Base-by-base conservation (phyloP, 1,284 basidiomycete species). In the Apiotrichum veenhuisii region DNA sequence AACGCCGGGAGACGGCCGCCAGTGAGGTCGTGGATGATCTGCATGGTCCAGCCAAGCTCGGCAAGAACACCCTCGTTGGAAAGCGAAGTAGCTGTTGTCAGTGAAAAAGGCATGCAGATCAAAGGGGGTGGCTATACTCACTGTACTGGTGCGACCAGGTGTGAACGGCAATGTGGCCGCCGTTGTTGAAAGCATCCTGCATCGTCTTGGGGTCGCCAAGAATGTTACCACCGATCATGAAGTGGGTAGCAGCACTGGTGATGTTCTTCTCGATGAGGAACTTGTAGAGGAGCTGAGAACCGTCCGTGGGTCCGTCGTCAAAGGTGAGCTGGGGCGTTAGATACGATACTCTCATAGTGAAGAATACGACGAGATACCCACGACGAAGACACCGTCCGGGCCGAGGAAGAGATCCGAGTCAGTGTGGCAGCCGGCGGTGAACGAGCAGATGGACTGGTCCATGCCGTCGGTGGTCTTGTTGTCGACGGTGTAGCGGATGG, bases 1-100 rank as follows among this genome's bases (percentile, higher is more conserved):
- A 66, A 79, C 55, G 61, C 69, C 45, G 70, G 76, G 54, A 72
- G 63, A 44, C 67, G 71, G 41, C 68, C 77, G 53, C 72, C 73
- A 36, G 66, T 75, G 20, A 74, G 59, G 61, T 77, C 75, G 38
- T 65, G 58, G 50, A 76, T 75, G 57, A 75, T 73, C 61, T 77
- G 72, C 63, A 73, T 72, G 9, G 77, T 78, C 76, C 75, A 78
- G 30, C 79, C 81, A 42, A 84, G 77, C 68, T 82, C 81, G 53
- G 77, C 80, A 11, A 83, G 73, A 53, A 83, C 79, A 57, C 81
- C 68, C 65, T 82, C 81, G 72, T 84, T 82, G 50, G 80, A 76
- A 23, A 81, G 70, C 5, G 79, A 80, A 40, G 82, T 82, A 53
- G 79, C 67, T 70, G 54, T 36, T 22, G 47, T 27, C 17, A 49